A percentile compares a stretch with the other conserved stretches of the same genome.
These are phyloP conservation scores for Paramecium tetraurelia DNA, from an alignment of 73 alveolate genomes.

Conservation along the genomic window DNA sequence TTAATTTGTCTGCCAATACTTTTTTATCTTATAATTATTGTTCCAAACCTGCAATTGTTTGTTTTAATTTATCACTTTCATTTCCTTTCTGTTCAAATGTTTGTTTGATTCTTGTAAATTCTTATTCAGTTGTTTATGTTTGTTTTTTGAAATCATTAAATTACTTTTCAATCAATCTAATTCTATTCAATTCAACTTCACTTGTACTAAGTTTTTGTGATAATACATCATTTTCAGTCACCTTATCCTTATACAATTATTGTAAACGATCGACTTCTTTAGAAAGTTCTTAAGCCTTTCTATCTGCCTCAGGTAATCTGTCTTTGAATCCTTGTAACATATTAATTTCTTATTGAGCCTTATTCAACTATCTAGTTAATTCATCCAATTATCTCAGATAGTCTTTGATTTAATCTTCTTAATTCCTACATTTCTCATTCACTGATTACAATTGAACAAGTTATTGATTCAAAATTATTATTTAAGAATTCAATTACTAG, in stretches of 20 bases:
- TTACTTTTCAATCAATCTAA: slow-evolving; percentile 3
- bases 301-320: slow-evolving; percentile 10
- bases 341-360: not conserved
- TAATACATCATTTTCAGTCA: not conserved
- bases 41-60: not conserved
- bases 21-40: slow-evolving; percentile 16
- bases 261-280: slow-evolving; percentile 13
- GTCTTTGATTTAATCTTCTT: slow-evolving; percentile 6
- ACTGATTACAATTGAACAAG: not conserved
- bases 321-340: slow-evolving; percentile 2
- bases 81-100: not conserved
- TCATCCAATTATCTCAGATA: slow-evolving; percentile 5
- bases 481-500: not conserved
- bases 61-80: slow-evolving; percentile 11
- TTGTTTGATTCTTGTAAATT: not conserved
- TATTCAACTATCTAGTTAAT: not conserved
- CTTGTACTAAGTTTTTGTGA: slow-evolving; percentile 6
- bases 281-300: not conserved
- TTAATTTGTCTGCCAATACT: not conserved
- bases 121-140: not conserved
- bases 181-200: slow-evolving; percentile 9
- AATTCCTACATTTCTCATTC: not conserved
- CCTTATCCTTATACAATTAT: not conserved
- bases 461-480: not conserved
- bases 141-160: slow-evolving; percentile 17